phyloP scores from a whole-genome alignment of 352 stramenopile species.

The Aphanomyces cochlioides region DNA sequence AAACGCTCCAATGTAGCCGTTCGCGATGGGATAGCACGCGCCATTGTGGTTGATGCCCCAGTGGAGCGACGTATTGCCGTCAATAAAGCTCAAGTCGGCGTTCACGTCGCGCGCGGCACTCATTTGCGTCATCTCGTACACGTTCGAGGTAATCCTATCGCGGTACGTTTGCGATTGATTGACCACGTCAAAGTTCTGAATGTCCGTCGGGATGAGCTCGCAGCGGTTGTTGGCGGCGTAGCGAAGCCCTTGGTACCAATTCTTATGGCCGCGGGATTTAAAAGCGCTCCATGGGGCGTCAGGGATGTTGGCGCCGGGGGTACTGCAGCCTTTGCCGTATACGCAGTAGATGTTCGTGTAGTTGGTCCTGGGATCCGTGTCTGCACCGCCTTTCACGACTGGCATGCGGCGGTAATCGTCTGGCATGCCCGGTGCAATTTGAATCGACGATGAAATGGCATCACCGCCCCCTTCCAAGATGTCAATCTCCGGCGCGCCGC shows the following conservation, averaged over 20 bases:
- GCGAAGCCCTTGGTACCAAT: constrained; percentile 45
- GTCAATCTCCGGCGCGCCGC: constrained; percentile 94
- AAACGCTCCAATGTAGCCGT: constrained; percentile 47
- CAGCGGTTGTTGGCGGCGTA: constrained; percentile 44
- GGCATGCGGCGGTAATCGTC: constrained; percentile 44
- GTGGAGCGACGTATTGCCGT: constrained; percentile 38
- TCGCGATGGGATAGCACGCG: constrained; percentile 50
- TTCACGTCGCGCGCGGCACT: constrained; percentile 39
- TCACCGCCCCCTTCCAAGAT: constrained; percentile 85
- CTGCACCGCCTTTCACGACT: background rate
- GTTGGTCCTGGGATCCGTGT: constrained; percentile 29
- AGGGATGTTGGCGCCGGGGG: constrained; percentile 39
- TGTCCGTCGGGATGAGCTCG: constrained; percentile 30
- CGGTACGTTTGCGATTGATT: too few relatives aligned
- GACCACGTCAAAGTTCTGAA: constrained; percentile 39
- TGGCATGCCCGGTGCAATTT: constrained; percentile 62
- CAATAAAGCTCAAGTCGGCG: constrained; percentile 40
- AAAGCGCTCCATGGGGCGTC: constrained; percentile 39
- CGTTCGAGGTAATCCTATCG: constrained; percentile 3
- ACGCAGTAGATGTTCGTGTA: constrained; percentile 38
- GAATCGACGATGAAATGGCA: constrained; percentile 69
- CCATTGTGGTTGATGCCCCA: constrained; percentile 57
- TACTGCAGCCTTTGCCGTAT: constrained; percentile 46
- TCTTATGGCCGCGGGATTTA: constrained; percentile 36
- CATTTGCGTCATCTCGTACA: constrained; percentile 19